Conservation (phyloP, 495 filamentous ascomycete species). For the Neurospora tetrasperma region DNA sequence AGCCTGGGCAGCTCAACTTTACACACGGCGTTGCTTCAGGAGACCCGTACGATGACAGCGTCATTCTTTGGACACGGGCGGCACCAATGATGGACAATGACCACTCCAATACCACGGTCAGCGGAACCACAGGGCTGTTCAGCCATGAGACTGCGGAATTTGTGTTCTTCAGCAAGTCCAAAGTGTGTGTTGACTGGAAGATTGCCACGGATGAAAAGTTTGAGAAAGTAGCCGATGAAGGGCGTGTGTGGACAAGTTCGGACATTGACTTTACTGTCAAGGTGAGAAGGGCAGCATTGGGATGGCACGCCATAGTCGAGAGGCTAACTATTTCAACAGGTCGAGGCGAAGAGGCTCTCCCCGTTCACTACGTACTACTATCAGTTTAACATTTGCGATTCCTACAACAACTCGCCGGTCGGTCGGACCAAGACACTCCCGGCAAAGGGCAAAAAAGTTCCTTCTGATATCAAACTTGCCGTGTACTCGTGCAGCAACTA, state of each 20-base stretch:
- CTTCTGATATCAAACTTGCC: constrained; percentile 35
- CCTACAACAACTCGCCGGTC: constrained; percentile 32
- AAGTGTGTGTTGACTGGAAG: constrained; percentile 50
- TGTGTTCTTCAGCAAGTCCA: constrained; percentile 32
- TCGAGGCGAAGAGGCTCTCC: constrained; percentile 48
- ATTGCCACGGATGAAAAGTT: constrained; percentile 30
- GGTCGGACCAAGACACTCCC: constrained; percentile 49
- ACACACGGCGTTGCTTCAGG: constrained; percentile 63
- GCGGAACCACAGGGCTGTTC: constrained; percentile 44
- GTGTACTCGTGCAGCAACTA: constrained; percentile 51
- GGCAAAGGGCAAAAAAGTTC: constrained; percentile 25
- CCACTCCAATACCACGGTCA: constrained; percentile 44
- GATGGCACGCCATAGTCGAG: neutral
- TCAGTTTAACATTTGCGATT: constrained; percentile 45
- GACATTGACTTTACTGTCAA: constrained; percentile 65
- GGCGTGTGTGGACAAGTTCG: constrained; percentile 47
- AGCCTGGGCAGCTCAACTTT: constrained; percentile 42
- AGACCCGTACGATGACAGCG: constrained; percentile 52
- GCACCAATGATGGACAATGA: constrained; percentile 46
- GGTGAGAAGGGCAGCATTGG: constrained; percentile 16
- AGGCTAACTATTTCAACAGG: constrained; percentile 22
- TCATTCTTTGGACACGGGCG: constrained; percentile 61
- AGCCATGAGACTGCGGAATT: constrained; percentile 44
- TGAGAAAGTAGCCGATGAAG: constrained; percentile 13
- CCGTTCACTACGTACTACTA: constrained; percentile 54